Percentiles rank a stretch among this genome's conserved stretches.
Evolutionary conservation across 768 basidiomycete genomes (phyloP).

Genomic region (Boletus insuetus): DNA sequence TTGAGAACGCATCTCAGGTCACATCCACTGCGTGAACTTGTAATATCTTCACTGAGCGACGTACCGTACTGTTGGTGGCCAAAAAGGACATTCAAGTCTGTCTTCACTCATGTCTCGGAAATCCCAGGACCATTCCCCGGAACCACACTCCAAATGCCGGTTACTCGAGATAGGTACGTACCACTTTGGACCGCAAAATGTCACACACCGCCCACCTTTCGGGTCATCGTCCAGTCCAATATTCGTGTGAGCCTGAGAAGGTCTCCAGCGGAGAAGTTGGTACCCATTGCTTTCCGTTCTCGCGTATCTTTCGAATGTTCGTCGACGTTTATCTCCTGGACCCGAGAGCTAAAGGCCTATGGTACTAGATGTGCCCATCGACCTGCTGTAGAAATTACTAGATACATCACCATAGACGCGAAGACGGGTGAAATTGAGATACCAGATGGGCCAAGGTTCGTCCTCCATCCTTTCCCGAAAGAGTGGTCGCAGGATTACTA

Average conservation of each 20-base stretch:
- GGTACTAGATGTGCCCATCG: slow-evolving; percentile 56
- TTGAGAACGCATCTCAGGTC: slow-evolving; percentile 9
- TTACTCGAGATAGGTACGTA: slow-evolving; percentile 56
- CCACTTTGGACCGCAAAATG: background rate
- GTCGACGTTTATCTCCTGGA: slow-evolving; percentile 20
- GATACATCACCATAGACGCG: slow-evolving; percentile 46
- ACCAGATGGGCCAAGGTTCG: slow-evolving; percentile 43
- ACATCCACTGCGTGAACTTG: background rate
- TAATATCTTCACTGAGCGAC: background rate
- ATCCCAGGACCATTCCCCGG: background rate
- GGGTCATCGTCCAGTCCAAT: slow-evolving; percentile 45
- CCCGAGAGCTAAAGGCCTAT: slow-evolving; percentile 3
- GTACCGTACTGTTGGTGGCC: background rate
- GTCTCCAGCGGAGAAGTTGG: slow-evolving; percentile 21
- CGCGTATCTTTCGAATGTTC: slow-evolving; percentile 73
- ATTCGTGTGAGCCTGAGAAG: slow-evolving; percentile 50
- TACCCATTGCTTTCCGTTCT: slow-evolving; percentile 67
- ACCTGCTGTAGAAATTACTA: slow-evolving; percentile 72
- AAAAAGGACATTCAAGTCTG: background rate
- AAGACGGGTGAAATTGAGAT: slow-evolving; percentile 50
- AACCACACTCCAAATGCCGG: slow-evolving; percentile 41
- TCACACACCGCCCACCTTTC: slow-evolving; percentile 5
- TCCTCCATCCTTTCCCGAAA: slow-evolving; percentile 10
- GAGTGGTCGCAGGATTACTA: slow-evolving; percentile 2
- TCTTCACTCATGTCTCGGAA: slow-evolving; percentile 4